Conservation (phyloP, 257 asterid species). For the Petrea volubilis region DNA sequence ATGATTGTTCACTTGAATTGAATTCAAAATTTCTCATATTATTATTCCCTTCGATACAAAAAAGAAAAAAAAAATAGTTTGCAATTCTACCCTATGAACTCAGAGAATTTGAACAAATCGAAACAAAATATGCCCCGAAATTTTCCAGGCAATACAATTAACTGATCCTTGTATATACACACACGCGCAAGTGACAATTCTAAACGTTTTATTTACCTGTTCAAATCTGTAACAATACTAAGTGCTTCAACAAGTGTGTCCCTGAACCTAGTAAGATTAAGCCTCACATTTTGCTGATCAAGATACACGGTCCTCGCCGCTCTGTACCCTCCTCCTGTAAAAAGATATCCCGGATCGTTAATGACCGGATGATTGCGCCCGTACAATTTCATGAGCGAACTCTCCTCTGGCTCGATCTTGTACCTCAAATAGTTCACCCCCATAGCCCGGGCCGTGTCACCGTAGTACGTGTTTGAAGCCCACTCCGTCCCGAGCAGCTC, state of each 20-base stretch:
- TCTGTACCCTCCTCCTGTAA: constrained; percentile 28
- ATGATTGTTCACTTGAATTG: background rate
- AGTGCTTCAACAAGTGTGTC: constrained; percentile 50
- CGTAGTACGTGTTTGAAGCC: constrained; percentile 75
- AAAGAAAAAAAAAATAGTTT: background rate
- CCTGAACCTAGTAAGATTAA: constrained; percentile 46
- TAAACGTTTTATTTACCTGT: background rate
- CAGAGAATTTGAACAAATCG: background rate
- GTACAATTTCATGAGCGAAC: constrained; percentile 57
- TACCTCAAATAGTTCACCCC: constrained; percentile 64
- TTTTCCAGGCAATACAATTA: background rate
- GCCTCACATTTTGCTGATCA: constrained; percentile 60
- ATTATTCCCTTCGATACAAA: background rate
- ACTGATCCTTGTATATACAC: constrained; percentile 1
- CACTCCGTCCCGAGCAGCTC: constrained; percentile 82
- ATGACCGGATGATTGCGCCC: constrained; percentile 50
- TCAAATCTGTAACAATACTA: constrained; percentile 43
- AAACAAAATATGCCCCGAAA: background rate
- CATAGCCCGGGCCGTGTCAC: constrained; percentile 61
- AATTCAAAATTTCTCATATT: background rate
- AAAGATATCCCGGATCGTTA: constrained; percentile 39
- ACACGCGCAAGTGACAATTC: background rate
- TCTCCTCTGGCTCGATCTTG: constrained; percentile 68
- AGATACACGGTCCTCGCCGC: constrained; percentile 62
- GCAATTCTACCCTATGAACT: background rate